Conservation (phyloP, 73 alveolate genomes). For the Halteria grandinella region DNA sequence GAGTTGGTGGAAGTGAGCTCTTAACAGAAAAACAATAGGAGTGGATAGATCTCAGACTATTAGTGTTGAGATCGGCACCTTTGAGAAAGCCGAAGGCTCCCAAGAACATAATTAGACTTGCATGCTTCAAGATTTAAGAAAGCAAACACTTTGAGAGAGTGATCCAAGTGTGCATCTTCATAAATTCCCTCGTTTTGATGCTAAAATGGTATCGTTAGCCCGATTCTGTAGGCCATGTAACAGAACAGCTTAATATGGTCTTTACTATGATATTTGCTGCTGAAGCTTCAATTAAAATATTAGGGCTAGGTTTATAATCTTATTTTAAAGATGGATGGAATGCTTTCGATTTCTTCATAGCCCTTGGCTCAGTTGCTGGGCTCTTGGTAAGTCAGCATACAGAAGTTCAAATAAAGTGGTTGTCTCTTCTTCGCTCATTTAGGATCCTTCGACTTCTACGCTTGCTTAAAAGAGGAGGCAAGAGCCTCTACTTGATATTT, state of each 20-base stretch:
- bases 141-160: slow-evolving; percentile 6
- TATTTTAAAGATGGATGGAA: slow-evolving; percentile 38
- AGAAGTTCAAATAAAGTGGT: slow-evolving; percentile 38
- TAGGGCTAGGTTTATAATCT: slow-evolving; percentile 15
- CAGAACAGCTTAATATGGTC: slow-evolving; percentile 26
- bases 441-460: slow-evolving; percentile 64
- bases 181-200: slow-evolving; percentile 23
- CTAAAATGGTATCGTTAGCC: slow-evolving; percentile 51
- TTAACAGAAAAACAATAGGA: slow-evolving; percentile 53
- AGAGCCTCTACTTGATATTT: slow-evolving; percentile 58
- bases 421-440: slow-evolving; percentile 66
- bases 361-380: slow-evolving; percentile 34
- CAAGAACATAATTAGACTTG: neutral
- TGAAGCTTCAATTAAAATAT: slow-evolving; percentile 16
- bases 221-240: neutral
- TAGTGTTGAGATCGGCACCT: slow-evolving; percentile 48
- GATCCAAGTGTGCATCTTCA: slow-evolving; percentile 3
- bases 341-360: slow-evolving; percentile 42
- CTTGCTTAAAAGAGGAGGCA: slow-evolving; percentile 63
- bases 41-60: slow-evolving; percentile 68
- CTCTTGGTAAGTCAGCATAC: neutral
- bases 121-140: slow-evolving; percentile 16
- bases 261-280: slow-evolving; percentile 22
- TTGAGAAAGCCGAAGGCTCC: neutral
- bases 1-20: slow-evolving; percentile 48